phyloP scores from a whole-genome alignment of 2,329 filamentous ascomycete genomes.

The Penicillium sp. region DNA sequence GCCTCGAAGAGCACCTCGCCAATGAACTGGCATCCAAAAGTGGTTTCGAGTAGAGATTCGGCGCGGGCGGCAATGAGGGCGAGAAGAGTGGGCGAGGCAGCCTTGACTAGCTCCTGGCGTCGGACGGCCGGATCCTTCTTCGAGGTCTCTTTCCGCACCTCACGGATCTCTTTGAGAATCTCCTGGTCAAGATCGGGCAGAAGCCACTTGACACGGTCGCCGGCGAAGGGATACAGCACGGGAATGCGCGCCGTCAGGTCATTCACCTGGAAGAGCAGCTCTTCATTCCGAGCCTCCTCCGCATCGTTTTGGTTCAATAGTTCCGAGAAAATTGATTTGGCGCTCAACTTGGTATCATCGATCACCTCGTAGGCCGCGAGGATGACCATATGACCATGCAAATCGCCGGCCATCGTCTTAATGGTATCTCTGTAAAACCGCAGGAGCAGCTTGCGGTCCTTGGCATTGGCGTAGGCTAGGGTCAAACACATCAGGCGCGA shows the following conservation, averaged over 20 bases:
- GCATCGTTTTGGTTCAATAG: constrained; percentile 66
- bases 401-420: constrained; percentile 77
- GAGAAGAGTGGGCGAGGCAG: constrained; percentile 72
- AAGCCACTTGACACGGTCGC: constrained; percentile 59
- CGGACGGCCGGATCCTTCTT: constrained; percentile 84
- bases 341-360: constrained; percentile 86
- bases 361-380: constrained; percentile 85
- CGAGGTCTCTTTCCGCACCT: constrained; percentile 76
- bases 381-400: constrained; percentile 74
- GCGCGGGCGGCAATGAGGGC: constrained; percentile 68
- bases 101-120: constrained; percentile 70
- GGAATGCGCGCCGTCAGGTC: constrained; percentile 57
- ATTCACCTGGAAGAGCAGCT: constrained; percentile 43
- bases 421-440: constrained; percentile 88
- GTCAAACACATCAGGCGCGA: constrained; percentile 76
- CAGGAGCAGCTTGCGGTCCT: constrained; percentile 86
- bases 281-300: constrained; percentile 42
- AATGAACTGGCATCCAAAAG: constrained; percentile 84
- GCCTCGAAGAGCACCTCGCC: constrained; percentile 75
- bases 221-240: constrained; percentile 77
- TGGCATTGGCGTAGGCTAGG: constrained; percentile 80
- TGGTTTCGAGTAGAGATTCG: constrained; percentile 65
- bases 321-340: constrained; percentile 84
- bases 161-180: constrained; percentile 72
- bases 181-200: constrained; percentile 64